Conservation (phyloP, 2,329 filamentous ascomycete genomes). For the Arthrobotrys sphaeroides region DNA sequence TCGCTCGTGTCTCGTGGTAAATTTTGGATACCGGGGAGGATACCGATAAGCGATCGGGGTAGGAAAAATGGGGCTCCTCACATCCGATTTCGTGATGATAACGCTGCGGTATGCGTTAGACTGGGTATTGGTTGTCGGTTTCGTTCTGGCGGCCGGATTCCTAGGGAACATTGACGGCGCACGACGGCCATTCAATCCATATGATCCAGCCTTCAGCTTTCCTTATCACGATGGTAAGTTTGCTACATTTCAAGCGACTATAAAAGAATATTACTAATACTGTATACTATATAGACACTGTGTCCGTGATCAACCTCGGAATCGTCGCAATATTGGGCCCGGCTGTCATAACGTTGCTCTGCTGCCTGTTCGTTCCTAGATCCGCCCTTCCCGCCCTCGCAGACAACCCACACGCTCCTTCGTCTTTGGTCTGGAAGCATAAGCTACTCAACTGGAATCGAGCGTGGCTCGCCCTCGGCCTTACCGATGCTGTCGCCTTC, state of each 20-base stretch:
- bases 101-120: conserved; percentile 46
- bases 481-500: conserved; percentile 77
- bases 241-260: background rate
- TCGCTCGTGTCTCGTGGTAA: background rate
- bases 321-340: conserved; percentile 34
- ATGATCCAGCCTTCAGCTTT: conserved; percentile 49
- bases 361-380: conserved; percentile 34
- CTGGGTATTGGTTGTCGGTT: conserved; percentile 45
- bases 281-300: conserved; percentile 24
- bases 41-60: background rate
- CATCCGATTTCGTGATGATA: conserved; percentile 34
- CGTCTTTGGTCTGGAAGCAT: conserved; percentile 75
- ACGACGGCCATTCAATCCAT: conserved; percentile 49
- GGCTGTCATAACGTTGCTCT: conserved; percentile 34
- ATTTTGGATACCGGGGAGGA: background rate
- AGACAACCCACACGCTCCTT: conserved; percentile 63
- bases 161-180: conserved; percentile 47
- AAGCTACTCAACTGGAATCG: conserved; percentile 92
- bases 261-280: background rate
- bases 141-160: conserved; percentile 13
- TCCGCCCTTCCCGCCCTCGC: conserved; percentile 40
- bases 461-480: conserved; percentile 81
- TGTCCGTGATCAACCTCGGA: conserved; percentile 21
- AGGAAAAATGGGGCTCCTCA: conserved; percentile 15
- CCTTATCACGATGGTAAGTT: conserved; percentile 50